Percentiles rank a stretch among this genome's conserved stretches.
These are phyloP conservation scores for Hanseniaspora opuntiae DNA, from an alignment of 805 yeast species.

Conservation along the genomic window DNA sequence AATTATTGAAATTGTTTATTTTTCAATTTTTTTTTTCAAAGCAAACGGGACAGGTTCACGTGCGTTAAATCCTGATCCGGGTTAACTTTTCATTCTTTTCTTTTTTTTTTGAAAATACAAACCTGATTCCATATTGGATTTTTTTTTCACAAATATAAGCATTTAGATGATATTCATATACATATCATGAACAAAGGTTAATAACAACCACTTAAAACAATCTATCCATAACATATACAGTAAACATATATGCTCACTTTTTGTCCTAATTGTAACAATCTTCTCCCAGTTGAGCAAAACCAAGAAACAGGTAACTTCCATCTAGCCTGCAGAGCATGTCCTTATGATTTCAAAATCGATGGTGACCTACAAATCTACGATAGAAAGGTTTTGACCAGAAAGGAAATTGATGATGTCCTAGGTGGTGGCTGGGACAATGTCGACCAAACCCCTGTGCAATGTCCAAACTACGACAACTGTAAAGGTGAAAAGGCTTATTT, in stretches of 20 bases:
- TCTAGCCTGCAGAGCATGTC: constrained; percentile 85
- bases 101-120: too few species aligned
- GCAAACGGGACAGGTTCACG: too few species aligned
- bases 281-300: constrained; percentile 44
- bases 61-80: too few species aligned
- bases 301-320: constrained; percentile 52
- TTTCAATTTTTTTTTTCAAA: too few species aligned
- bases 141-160: neutral
- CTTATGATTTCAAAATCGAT: constrained; percentile 79
- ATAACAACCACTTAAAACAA: too few species aligned
- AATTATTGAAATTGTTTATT: too few species aligned
- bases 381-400: constrained; percentile 67
- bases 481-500: constrained; percentile 86
- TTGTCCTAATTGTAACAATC: constrained; percentile 87
- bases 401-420: constrained; percentile 87
- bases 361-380: constrained; percentile 69
- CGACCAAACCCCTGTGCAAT: constrained; percentile 85
- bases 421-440: constrained; percentile 99
- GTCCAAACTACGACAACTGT: constrained; percentile 70
- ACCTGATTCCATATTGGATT: neutral
- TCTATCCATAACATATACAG: too few species aligned
- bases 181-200: too few species aligned
- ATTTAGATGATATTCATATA: too few species aligned
- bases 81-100: too few species aligned
- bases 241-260: constrained; percentile 62